Evolutionary conservation across 257 asterid genomes (phyloP).

Genomic region (Primulina eburnea): DNA sequence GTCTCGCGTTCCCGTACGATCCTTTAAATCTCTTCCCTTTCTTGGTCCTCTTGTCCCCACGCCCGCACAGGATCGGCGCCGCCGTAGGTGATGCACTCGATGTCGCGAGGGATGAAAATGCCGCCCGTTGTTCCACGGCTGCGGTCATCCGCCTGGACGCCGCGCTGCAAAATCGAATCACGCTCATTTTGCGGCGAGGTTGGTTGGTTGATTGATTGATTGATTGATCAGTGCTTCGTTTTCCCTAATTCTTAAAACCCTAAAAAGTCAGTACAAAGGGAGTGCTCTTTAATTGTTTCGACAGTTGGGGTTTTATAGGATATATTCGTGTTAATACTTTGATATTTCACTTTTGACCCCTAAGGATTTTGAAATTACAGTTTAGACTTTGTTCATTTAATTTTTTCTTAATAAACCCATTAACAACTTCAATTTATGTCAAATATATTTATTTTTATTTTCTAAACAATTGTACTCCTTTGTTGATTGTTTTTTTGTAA

Average conservation of each 20-base stretch:
- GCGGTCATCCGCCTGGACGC: conserved; percentile 40
- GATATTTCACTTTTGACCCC: background rate
- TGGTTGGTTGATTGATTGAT: background rate
- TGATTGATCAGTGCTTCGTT: conserved; percentile 7
- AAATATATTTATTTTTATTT: no score
- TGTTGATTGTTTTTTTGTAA: no score
- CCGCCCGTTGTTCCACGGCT: conserved; percentile 24
- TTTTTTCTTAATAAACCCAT: no score
- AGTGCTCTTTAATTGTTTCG: no score
- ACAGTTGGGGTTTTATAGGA: no score
- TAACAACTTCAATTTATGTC: no score
- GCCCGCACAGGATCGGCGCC: conserved; percentile 61
- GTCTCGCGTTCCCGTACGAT: conserved; percentile 68
- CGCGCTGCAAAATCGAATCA: conserved; percentile 43
- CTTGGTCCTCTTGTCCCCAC: conserved; percentile 84
- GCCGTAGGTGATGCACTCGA: conserved; percentile 23
- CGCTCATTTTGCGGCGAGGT: conserved; percentile 42
- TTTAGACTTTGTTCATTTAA: no score
- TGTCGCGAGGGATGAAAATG: conserved; percentile 30
- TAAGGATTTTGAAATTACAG: background rate
- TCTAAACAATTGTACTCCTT: no score
- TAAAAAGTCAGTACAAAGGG: no score
- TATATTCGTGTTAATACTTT: no score
- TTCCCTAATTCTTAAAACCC: conserved; percentile 41
- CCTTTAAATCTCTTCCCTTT: conserved; percentile 84